A percentile compares a stretch with the other conserved stretches of the same genome.
Conservation (phyloP, 768 basidiomycete genomes). For the Coprinopsis cinerea region DNA sequence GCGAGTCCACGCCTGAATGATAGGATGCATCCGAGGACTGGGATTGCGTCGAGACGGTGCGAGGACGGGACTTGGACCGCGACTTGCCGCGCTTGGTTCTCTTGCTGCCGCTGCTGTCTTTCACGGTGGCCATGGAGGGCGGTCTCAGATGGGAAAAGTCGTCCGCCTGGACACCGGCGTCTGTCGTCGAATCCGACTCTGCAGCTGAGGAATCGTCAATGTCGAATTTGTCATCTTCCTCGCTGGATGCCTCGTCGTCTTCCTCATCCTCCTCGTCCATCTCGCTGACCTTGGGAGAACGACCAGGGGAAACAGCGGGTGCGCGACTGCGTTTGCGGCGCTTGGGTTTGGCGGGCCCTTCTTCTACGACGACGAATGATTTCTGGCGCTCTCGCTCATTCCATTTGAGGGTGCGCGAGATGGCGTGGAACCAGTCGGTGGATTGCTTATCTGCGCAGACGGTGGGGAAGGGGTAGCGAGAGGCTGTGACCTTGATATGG, state of each 20-base stretch:
- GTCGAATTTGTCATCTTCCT: constrained; percentile 74
- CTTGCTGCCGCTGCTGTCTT: no score
- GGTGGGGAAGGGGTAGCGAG: constrained; percentile 96
- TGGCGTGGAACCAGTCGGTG: constrained; percentile 97
- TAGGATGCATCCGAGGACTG: constrained; percentile 25
- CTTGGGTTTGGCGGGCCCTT: constrained; percentile 50
- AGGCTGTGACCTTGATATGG: constrained; percentile 97
- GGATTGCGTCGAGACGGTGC: constrained; percentile 12
- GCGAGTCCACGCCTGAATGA: constrained; percentile 58
- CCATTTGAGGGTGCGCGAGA: constrained; percentile 96
- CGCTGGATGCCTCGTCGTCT: constrained; percentile 46
- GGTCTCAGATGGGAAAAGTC: constrained; percentile 16
- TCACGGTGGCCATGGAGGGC: not conserved
- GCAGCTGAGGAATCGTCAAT: constrained; percentile 81
- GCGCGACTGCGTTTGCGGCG: constrained; percentile 17
- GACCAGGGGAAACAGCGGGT: not conserved
- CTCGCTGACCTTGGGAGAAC: no score
- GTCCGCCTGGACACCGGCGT: constrained; percentile 10
- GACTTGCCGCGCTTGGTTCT: constrained; percentile 12
- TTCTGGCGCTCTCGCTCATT: constrained; percentile 99
- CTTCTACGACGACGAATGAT: constrained; percentile 97
- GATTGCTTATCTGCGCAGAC: constrained; percentile 98
- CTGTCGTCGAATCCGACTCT: constrained; percentile 16
- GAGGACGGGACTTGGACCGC: constrained; percentile 38
- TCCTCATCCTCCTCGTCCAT: constrained; percentile 32